phyloP scores from a whole-genome alignment of 106 monocot species.

The Dendrobium huoshanense region DNA sequence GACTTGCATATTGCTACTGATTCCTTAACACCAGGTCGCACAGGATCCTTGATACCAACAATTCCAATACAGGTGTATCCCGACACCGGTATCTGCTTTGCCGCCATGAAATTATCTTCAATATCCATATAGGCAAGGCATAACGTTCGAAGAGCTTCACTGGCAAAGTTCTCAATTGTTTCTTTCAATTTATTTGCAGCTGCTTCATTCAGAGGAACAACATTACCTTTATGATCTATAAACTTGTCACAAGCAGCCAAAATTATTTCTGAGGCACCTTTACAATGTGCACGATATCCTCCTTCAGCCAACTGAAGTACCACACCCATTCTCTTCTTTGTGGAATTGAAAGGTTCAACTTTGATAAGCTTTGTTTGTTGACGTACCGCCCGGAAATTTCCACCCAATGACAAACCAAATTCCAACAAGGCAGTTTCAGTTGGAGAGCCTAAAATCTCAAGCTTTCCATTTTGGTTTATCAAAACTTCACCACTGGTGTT shows the following conservation, averaged over 20 bases:
- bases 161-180: conserved; percentile 16
- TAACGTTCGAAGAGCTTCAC: conserved; percentile 21
- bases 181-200: not conserved
- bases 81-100: conserved; percentile 1
- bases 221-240: conserved; percentile 14
- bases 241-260: conserved; percentile 14
- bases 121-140: conserved; percentile 23
- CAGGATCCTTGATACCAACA: conserved; percentile 27
- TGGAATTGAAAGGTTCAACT: conserved; percentile 24
- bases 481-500: conserved; percentile 20
- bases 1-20: conserved; percentile 19
- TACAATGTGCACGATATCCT: conserved; percentile 18
- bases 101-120: conserved; percentile 1
- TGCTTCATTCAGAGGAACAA: conserved; percentile 8
- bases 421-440: conserved; percentile 22
- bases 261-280: conserved; percentile 26
- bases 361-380: conserved; percentile 10
- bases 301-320: conserved; percentile 12
- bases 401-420: conserved; percentile 21
- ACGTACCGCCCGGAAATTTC: conserved; percentile 9
- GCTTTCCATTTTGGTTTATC: conserved; percentile 10
- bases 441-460: conserved; percentile 19
- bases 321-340: conserved; percentile 22
- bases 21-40: conserved; percentile 23
- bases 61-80: conserved; percentile 24